Evolutionary conservation across 805 yeast genomes (phyloP).

Genomic region (Scheffersomyces amazonensis): DNA sequence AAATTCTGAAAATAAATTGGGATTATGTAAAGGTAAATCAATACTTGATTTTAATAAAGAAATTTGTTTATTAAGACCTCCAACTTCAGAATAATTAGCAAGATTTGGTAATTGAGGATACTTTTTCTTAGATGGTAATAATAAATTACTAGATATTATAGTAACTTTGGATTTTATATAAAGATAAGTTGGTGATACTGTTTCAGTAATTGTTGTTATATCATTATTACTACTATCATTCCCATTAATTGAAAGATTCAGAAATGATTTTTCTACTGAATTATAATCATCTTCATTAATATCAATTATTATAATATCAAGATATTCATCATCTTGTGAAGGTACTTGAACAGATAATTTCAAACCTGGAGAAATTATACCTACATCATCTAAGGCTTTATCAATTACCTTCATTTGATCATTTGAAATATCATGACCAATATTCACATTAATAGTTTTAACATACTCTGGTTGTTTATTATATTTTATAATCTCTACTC

Average conservation of each 20-base stretch:
- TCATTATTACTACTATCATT: conserved; percentile 8
- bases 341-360: conserved; percentile 5
- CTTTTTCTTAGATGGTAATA: conserved; percentile 19
- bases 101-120: conserved; percentile 46
- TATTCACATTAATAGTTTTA: conserved; percentile 2
- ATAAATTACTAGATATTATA: conserved; percentile 2
- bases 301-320: conserved; percentile 25
- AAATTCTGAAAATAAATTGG: conserved; percentile 73
- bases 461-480: conserved; percentile 46
- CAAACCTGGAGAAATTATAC: conserved; percentile 61
- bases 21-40: conserved; percentile 76
- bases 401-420: conserved; percentile 24
- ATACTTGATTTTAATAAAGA: conserved; percentile 60
- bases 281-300: conserved; percentile 13
- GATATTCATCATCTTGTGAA: not conserved
- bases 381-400: conserved; percentile 49
- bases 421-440: conserved; percentile 13
- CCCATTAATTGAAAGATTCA: conserved; percentile 29
- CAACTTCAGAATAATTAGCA: conserved; percentile 55
- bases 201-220: conserved; percentile 8
- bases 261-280: conserved; percentile 34
- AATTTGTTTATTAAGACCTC: conserved; percentile 74
- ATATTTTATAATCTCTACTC: conserved; percentile 44
- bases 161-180: conserved; percentile 24
- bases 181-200: conserved; percentile 46